phyloP scores from a whole-genome alignment of 2,329 filamentous ascomycete species.

The Boeremia exigua region DNA sequence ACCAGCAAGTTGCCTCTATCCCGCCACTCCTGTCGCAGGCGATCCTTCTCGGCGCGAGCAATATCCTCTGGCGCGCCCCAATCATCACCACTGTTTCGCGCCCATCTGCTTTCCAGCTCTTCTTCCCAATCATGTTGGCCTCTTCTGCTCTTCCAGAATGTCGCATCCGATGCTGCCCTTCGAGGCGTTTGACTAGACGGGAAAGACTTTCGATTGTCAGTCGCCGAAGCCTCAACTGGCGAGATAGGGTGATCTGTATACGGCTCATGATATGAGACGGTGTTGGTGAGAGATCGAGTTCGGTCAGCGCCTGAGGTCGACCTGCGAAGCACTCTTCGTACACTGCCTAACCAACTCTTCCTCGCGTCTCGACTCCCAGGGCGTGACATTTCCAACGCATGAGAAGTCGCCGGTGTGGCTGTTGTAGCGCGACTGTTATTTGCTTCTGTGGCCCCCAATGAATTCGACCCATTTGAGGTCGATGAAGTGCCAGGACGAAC shows the following conservation, averaged over 20 bases:
- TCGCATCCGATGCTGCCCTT: slow-evolving; percentile 54
- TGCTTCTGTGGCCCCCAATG: slow-evolving; percentile 31
- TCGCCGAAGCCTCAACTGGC: slow-evolving; percentile 4
- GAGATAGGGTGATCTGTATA: slow-evolving; percentile 39
- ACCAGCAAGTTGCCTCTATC: slow-evolving; percentile 40
- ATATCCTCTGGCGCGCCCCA: slow-evolving; percentile 45
- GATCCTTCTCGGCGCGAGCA: slow-evolving; percentile 39
- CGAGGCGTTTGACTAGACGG: slow-evolving; percentile 41
- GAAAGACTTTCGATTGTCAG: slow-evolving; percentile 27
- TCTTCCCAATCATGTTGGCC: slow-evolving; percentile 53
- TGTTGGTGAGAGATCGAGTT: slow-evolving; percentile 35
- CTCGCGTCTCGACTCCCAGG: slow-evolving; percentile 32
- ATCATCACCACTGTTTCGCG: slow-evolving; percentile 45
- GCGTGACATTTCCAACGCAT: slow-evolving; percentile 26
- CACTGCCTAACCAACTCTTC: slow-evolving; percentile 48
- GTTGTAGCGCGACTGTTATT: slow-evolving; percentile 33
- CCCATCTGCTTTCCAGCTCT: slow-evolving; percentile 38
- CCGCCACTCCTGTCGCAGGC: slow-evolving; percentile 39
- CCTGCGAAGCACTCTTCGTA: slow-evolving; percentile 44
- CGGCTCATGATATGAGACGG: slow-evolving; percentile 32
- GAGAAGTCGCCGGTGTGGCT: slow-evolving; percentile 35
- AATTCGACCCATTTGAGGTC: slow-evolving; percentile 34
- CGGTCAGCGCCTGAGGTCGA: slow-evolving; percentile 35
- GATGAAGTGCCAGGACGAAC: slow-evolving; percentile 40
- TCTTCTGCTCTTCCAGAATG: slow-evolving; percentile 50